These are phyloP conservation scores for Fraxinus dipetala DNA, from an alignment of 305 asterid species.

Conservation along the genomic window DNA sequence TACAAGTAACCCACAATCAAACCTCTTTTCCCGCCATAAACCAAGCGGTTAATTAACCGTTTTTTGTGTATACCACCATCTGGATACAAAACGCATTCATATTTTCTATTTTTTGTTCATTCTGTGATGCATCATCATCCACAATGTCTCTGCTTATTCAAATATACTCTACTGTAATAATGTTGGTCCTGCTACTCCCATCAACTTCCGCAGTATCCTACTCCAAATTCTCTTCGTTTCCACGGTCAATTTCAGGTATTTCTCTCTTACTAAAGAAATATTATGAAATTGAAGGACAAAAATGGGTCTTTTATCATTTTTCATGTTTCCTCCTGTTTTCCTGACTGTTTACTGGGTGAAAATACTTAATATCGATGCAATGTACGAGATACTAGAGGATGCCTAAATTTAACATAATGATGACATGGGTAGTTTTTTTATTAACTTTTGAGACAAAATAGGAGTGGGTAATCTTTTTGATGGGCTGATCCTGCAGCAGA, in stretches of 20 bases:
- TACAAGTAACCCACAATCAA: neutral
- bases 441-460: neutral
- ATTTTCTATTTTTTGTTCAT: neutral
- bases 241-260: constrained; percentile 38
- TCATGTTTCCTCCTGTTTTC: neutral
- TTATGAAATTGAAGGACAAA: neutral
- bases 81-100: neutral
- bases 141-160: constrained; percentile 18
- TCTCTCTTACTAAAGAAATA: neutral
- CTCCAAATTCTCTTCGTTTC: constrained; percentile 24
- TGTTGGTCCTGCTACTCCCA: constrained; percentile 23
- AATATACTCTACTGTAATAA: constrained; percentile 16
- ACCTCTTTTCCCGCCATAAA: constrained; percentile 23
- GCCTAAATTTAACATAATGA: neutral
- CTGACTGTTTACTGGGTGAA: neutral
- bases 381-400: neutral
- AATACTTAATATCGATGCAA: neutral
- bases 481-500: neutral
- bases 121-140: neutral
- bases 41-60: constrained; percentile 32
- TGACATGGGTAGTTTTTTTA: neutral
- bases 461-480: neutral
- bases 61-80: neutral
- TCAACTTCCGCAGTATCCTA: constrained; percentile 19
- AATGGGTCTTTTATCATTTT: neutral